These are phyloP conservation scores for Mycena filopes DNA, from an alignment of 768 basidiomycete species.

Conservation along the genomic window DNA sequence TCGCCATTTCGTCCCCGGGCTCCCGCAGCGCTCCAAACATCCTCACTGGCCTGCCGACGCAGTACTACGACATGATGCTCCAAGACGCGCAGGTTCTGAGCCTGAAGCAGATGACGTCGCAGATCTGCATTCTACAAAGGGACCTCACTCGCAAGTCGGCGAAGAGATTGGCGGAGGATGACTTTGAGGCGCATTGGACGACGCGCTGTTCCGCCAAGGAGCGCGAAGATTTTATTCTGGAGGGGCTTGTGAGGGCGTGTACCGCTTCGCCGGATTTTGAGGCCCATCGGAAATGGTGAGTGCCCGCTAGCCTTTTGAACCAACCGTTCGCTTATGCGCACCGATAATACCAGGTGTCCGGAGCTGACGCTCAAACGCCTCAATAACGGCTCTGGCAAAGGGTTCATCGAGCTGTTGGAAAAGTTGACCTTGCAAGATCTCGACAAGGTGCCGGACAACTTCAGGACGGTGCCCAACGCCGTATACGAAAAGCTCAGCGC, in stretches of 20 bases:
- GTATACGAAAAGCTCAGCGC: conserved; percentile 27
- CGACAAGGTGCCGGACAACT: conserved; percentile 24
- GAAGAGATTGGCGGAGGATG: conserved; percentile 27
- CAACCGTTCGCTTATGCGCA: neutral
- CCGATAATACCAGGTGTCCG: conserved; percentile 27
- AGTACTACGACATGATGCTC: conserved; percentile 23
- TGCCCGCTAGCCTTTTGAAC: too few species aligned
- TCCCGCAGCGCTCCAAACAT: neutral
- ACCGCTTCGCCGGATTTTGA: conserved; percentile 32
- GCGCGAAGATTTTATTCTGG: conserved; percentile 33
- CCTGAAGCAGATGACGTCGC: conserved; percentile 10
- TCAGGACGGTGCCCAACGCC: conserved; percentile 19
- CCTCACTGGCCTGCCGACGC: neutral
- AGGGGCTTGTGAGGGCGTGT: conserved; percentile 33
- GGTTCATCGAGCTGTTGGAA: conserved; percentile 27
- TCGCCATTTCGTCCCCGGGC: conserved; percentile 2
- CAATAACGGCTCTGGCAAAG: conserved; percentile 28
- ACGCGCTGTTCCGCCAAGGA: conserved; percentile 21
- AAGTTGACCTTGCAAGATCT: conserved; percentile 25
- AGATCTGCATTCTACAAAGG: conserved; percentile 29
- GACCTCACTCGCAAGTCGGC: conserved; percentile 29
- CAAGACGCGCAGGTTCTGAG: conserved; percentile 9
- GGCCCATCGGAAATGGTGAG: conserved; percentile 18
- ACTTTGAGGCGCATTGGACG: conserved; percentile 33
- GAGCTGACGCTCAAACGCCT: conserved; percentile 31